These are phyloP conservation scores for Dendrocalamus latiflorus DNA, from an alignment of 202 grass and related monocot species.

Conservation along the genomic window DNA sequence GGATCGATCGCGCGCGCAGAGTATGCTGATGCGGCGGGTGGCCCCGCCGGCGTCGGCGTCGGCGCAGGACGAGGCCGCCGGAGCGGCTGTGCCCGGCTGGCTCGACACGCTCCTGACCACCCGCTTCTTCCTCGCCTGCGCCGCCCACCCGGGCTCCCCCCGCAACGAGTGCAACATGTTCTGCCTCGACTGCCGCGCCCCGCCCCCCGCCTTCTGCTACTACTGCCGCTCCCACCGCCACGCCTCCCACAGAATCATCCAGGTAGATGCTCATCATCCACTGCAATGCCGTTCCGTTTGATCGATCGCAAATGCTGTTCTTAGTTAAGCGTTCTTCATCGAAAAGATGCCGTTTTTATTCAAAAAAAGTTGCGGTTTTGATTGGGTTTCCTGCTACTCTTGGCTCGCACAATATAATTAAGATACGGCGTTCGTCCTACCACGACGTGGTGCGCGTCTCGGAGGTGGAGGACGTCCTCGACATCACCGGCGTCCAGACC, in stretches of 20 bases:
- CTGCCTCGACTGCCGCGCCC: conserved; percentile 60
- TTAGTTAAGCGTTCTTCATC: not conserved
- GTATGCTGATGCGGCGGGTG: conserved; percentile 47
- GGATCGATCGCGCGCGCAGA: not conserved
- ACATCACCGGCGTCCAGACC: no score
- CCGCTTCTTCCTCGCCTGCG: conserved; percentile 72
- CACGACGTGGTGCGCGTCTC: conserved; percentile 95
- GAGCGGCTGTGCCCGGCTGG: conserved; percentile 55
- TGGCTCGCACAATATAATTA: not conserved
- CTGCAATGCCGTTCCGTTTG: no score
- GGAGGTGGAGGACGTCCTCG: no score
- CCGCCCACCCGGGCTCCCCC: conserved; percentile 47
- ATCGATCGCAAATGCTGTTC: not conserved
- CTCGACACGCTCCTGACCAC: conserved; percentile 63
- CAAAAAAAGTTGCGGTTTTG: not conserved
- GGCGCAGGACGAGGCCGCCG: not conserved
- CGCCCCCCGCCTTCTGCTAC: conserved; percentile 65
- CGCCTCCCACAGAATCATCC: conserved; percentile 66
- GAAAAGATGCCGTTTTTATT: not conserved
- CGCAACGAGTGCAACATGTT: conserved; percentile 92
- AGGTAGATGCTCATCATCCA: conserved; percentile 25
- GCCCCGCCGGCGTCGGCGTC: conserved; percentile 14
- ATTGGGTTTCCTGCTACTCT: not conserved
- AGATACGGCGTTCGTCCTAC: conserved; percentile 92
- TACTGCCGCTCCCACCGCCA: conserved; percentile 73